Conservation (phyloP, 1,139 yeast species). For the Chernovozyma sophiae-reginae region DNA sequence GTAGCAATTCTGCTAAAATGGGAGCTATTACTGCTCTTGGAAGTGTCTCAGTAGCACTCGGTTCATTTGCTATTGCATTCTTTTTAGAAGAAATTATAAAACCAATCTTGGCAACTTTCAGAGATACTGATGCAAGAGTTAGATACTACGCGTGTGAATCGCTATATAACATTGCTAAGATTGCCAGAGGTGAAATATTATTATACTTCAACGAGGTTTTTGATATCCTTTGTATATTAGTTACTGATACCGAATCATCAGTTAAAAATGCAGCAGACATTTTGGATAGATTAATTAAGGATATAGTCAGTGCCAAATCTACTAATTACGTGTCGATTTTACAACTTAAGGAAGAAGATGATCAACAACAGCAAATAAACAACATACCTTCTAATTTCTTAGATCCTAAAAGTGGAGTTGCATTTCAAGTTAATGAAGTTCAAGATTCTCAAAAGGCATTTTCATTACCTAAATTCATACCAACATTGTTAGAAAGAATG, state of each 20-base stretch:
- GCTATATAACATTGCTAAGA: constrained; percentile 91
- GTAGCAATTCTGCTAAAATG: constrained; percentile 45
- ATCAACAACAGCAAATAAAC: constrained; percentile 25
- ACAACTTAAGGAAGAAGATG: constrained; percentile 45
- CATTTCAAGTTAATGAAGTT: constrained; percentile 57
- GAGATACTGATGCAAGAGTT: constrained; percentile 95
- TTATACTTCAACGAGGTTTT: constrained; percentile 91
- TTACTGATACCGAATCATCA: constrained; percentile 87
- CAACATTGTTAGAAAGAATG: constrained; percentile 83
- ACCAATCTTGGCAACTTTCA: constrained; percentile 93
- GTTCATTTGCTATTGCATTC: constrained; percentile 47
- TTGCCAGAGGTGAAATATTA: constrained; percentile 91
- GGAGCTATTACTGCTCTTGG: constrained; percentile 51
- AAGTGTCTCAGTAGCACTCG: constrained; percentile 47
- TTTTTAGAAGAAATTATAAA: constrained; percentile 84
- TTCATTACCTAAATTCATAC: constrained; percentile 83
- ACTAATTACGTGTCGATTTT: constrained; percentile 85
- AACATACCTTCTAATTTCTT: constrained; percentile 43
- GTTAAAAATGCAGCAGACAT: constrained; percentile 96
- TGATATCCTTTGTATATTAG: constrained; percentile 84
- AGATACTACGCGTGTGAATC: constrained; percentile 97
- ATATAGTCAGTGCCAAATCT: constrained; percentile 93
- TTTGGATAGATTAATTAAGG: constrained; percentile 85
- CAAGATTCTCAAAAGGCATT: constrained; percentile 74
- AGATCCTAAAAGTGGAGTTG: constrained; percentile 51